phyloP scores from a whole-genome alignment of 768 basidiomycete genomes.

The Mycena venus region DNA sequence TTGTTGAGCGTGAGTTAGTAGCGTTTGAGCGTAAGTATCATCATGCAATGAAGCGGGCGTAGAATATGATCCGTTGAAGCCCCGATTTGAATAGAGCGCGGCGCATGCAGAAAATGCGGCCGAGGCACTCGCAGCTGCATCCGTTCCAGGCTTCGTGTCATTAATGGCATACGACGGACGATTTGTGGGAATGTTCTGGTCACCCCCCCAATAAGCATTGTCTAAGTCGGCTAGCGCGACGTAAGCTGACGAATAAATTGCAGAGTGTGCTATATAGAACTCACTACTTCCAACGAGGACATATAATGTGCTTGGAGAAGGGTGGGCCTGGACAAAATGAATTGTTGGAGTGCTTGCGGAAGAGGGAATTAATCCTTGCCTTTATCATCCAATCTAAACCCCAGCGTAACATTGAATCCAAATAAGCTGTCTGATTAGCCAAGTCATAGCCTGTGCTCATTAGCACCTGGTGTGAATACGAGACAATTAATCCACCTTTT shows the following conservation, averaged over 20 bases:
- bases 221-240: slow-evolving; percentile 69
- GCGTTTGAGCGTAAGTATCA: slow-evolving; percentile 74
- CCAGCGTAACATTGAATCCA: slow-evolving; percentile 94
- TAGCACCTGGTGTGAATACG: neutral
- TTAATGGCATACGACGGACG: slow-evolving; percentile 88
- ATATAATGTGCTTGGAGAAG: slow-evolving; percentile 76
- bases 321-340: slow-evolving; percentile 76
- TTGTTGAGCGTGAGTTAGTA: slow-evolving; percentile 80
- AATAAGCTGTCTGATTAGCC: slow-evolving; percentile 89
- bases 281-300: slow-evolving; percentile 81
- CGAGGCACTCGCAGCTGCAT: slow-evolving; percentile 86
- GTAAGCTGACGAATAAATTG: neutral
- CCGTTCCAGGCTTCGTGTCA: slow-evolving; percentile 86
- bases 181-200: slow-evolving; percentile 78
- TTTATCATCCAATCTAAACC: slow-evolving; percentile 94
- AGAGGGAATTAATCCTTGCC: slow-evolving; percentile 52
- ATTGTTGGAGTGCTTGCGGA: neutral
- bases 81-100: slow-evolving; percentile 76
- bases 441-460: slow-evolving; percentile 76
- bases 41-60: slow-evolving; percentile 79
- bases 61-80: slow-evolving; percentile 67
- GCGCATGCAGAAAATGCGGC: slow-evolving; percentile 93
- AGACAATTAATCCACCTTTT: slow-evolving; percentile 59
- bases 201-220: slow-evolving; percentile 92
- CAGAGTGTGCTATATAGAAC: slow-evolving; percentile 30